These are phyloP conservation scores for Tremella mesenterica DNA, from an alignment of 768 basidiomycete species.

Conservation along the genomic window DNA sequence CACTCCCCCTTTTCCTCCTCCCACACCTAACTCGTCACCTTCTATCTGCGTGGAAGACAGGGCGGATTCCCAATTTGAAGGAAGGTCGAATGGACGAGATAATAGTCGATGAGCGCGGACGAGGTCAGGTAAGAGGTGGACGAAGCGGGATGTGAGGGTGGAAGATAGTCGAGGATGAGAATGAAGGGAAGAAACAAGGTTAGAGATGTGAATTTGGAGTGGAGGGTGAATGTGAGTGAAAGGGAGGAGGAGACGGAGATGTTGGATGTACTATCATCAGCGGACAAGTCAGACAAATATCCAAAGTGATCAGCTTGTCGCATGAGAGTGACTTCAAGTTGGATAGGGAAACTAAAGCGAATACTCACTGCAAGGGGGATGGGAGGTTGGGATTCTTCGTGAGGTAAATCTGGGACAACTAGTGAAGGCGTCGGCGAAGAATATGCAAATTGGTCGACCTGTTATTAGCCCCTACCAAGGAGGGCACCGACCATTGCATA, in stretches of 20 bases:
- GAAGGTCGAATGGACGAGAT: constrained; percentile 15
- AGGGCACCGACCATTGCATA: too few relatives aligned
- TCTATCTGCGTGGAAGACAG: neutral
- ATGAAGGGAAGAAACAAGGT: constrained; percentile 25
- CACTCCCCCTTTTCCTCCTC: constrained; percentile 21
- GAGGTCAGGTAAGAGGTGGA: constrained; percentile 13
- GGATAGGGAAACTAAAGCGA: neutral
- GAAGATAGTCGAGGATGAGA: constrained; percentile 19
- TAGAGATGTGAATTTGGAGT: constrained; percentile 23
- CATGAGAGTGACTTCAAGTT: too few relatives aligned
- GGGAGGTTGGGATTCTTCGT: neutral
- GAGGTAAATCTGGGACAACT: neutral
- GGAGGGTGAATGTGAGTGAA: constrained; percentile 35
- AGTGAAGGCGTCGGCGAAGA: neutral
- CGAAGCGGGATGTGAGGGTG: constrained; percentile 13
- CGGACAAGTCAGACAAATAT: neutral
- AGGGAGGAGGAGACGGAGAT: constrained; percentile 17
- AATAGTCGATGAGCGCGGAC: constrained; percentile 28
- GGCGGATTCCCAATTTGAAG: constrained; percentile 8
- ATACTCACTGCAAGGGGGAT: neutral
- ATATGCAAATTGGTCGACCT: neutral
- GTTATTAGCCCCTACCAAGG: too few relatives aligned
- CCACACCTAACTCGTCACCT: neutral
- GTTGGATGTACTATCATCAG: constrained; percentile 24
- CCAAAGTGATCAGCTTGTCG: neutral